Conservation (phyloP, 306 rosid genomes). For the Cicer pinnatifidum region DNA sequence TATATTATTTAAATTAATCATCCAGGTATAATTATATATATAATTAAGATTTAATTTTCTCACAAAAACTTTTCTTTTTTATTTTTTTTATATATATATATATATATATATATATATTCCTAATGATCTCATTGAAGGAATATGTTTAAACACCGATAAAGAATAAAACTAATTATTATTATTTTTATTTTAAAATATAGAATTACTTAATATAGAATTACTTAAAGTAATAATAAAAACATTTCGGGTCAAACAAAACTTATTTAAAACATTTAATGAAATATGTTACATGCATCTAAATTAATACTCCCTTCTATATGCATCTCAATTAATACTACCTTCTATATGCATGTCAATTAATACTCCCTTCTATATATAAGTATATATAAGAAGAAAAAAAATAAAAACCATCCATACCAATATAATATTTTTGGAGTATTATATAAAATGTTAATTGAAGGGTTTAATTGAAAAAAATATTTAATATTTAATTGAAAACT, state of each 20-base stretch:
- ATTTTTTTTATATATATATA: conserved; percentile 34
- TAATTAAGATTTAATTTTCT: not conserved
- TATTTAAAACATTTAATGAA: not conserved
- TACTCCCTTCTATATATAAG: not conserved
- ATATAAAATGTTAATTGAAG: no score
- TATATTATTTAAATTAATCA: no score
- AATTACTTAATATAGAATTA: not conserved
- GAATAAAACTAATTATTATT: not conserved
- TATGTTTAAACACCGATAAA: not conserved
- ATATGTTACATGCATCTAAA: not conserved
- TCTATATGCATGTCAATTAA: not conserved
- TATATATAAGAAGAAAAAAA: no score
- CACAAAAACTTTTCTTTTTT: not conserved
- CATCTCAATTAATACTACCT: not conserved
- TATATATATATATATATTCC: conserved; percentile 36
- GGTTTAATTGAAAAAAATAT: no score
- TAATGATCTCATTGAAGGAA: not conserved
- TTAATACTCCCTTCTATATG: not conserved
- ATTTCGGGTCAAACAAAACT: no score
- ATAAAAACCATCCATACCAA: no score
- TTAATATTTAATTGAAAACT: no score
- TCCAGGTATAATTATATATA: no score
- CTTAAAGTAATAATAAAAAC: no score
- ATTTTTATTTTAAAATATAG: not conserved
- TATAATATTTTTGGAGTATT: no score